Base-by-base conservation (phyloP, 176 grass and related monocot genomes). In the Ensete ventricosum region DNA sequence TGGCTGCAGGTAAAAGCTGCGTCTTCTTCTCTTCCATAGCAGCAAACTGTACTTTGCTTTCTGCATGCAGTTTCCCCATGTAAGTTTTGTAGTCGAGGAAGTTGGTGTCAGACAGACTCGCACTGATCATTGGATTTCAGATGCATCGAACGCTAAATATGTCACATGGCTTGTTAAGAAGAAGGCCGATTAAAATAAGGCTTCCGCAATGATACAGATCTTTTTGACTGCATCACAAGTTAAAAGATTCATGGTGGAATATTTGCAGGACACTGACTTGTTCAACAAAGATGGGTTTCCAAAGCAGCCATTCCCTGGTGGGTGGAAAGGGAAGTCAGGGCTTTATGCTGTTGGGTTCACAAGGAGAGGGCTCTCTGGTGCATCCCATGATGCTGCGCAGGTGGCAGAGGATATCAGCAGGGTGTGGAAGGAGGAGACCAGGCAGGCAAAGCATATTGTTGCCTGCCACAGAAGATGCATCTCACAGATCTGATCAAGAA, bases 311-410 rank as follows among this genome's bases (percentile, higher is more conserved):
- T 96, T 96, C 79, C 93, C 93, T 21, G 52, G 88, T 60, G 80
- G 85, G 0, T 91, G 88, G 86, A 98, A 89, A 76, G 86, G 95
- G 0, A 69, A 82, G 69, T 80, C 86, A 0, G 90, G 95, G 1
- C 85, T 99, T 25, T 99, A 99, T 73, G 88, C 95, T 20, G 95
- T 94, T 27, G 95, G 95, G 9, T 98, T 98, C 78, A 94, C 90
- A 34, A 84, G 78, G 9, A 83, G 84, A 3, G 95, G 95, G 14
- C 86, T 98, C 71, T 72, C 82, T 0, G 95, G 95, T 48, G 86
- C 88, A 9, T 98, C 95, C 2, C 84, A 83, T 5, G 95, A 98
- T 52, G 95, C 90, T 52, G 80, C 87, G 66, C 87, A 79, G 81
- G 83, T 91, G 59, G 86, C 84, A 43, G 77, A 68, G 73, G 90